A percentile compares a stretch with the other conserved stretches of the same genome.
phyloP scores from a whole-genome alignment of 225 moss, liverwort and hornwort species.

The Sphagnum tenellum region DNA sequence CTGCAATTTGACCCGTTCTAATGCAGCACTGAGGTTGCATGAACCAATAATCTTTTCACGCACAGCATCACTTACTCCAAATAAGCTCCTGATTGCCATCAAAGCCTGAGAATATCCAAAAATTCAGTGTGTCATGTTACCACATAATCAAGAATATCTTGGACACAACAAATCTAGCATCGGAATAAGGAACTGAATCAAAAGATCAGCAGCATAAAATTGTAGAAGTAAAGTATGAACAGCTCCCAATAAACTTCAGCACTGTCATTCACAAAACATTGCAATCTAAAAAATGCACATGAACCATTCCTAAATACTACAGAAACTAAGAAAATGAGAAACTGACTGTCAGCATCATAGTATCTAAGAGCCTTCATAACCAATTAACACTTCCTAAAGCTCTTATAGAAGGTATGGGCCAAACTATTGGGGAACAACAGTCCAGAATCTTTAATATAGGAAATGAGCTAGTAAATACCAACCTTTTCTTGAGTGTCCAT shows the following conservation, averaged over 20 bases:
- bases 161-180: no score
- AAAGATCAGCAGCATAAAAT: no score
- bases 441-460: background rate
- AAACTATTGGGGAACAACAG: no score
- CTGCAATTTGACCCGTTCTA: slow-evolving; percentile 42
- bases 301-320: background rate
- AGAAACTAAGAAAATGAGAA: slow-evolving; percentile 1
- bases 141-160: no score
- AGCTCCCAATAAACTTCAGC: no score
- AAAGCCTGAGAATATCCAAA: slow-evolving; percentile 51
- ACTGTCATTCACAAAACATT: no score
- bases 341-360: background rate
- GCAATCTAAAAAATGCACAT: background rate
- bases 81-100: slow-evolving; percentile 64
- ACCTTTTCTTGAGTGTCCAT: slow-evolving; percentile 95
- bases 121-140: no score
- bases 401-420: background rate
- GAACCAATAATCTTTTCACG: slow-evolving; percentile 32
- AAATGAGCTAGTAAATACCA: background rate
- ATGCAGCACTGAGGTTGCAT: slow-evolving; percentile 35
- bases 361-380: no score
- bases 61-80: slow-evolving; percentile 30
- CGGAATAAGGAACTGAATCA: no score
- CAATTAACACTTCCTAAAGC: background rate
- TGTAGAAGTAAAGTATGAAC: no score